phyloP scores from a whole-genome alignment of 768 basidiomycete species.

The Tephrocybe sp. region DNA sequence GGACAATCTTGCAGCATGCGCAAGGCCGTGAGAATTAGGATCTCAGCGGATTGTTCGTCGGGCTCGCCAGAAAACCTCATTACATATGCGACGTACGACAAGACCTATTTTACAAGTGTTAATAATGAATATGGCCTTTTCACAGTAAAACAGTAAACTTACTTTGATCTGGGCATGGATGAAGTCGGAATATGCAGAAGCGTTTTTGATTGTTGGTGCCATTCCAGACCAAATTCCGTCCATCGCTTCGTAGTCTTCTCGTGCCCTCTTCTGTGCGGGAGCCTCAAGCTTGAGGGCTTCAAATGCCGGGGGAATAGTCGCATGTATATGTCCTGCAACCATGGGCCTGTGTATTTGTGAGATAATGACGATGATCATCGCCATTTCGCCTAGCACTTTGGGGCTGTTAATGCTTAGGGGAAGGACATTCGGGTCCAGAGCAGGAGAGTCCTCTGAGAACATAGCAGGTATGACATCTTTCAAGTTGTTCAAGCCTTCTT shows the following conservation, averaged over 20 bases:
- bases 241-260: slow-evolving; percentile 77
- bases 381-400: slow-evolving; percentile 93
- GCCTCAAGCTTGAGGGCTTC: slow-evolving; percentile 76
- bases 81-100: slow-evolving; percentile 90
- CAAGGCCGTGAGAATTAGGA: slow-evolving; percentile 73
- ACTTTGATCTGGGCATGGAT: slow-evolving; percentile 91
- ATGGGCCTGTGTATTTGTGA: slow-evolving; percentile 75
- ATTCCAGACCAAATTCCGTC: slow-evolving; percentile 83
- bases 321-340: slow-evolving; percentile 62
- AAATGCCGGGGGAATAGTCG: slow-evolving; percentile 75
- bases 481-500: slow-evolving; percentile 75
- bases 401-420: slow-evolving; percentile 82
- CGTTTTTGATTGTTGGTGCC: slow-evolving; percentile 71
- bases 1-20: slow-evolving; percentile 95
- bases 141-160: slow-evolving; percentile 14
- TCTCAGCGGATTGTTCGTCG: slow-evolving; percentile 74
- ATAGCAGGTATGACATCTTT: slow-evolving; percentile 67
- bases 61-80: slow-evolving; percentile 61
- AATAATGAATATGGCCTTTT: background rate
- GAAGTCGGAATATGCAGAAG: slow-evolving; percentile 74
- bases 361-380: slow-evolving; percentile 87
- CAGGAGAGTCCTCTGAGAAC: slow-evolving; percentile 63
- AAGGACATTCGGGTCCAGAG: slow-evolving; percentile 53
- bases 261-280: slow-evolving; percentile 74
- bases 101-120: slow-evolving; percentile 52